Evolutionary conservation across 1,139 yeast species (phyloP).

Genomic region (Blastobotrys buckinghamii): DNA sequence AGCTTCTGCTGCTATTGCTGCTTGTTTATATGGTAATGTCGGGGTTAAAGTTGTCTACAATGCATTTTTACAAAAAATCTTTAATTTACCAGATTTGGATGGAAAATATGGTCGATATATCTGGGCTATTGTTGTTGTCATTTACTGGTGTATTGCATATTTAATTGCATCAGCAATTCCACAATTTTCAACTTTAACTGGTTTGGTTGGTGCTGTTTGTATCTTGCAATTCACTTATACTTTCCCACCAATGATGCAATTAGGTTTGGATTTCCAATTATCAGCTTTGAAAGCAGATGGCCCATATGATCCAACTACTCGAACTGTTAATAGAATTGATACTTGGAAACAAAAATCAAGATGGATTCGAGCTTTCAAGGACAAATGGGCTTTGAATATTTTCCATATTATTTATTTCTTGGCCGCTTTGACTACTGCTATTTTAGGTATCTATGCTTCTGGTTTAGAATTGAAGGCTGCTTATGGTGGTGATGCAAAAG

Average conservation of each 20-base stretch:
- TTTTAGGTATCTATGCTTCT: constrained; percentile 35
- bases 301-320: constrained; percentile 31
- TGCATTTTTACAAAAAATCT: constrained; percentile 33
- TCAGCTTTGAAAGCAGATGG: constrained; percentile 35
- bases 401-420: constrained; percentile 32
- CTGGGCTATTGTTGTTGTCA: constrained; percentile 35
- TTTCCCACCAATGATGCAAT: constrained; percentile 38
- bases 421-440: constrained; percentile 37
- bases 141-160: constrained; percentile 42
- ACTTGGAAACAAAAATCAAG: constrained; percentile 33
- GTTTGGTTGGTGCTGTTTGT: constrained; percentile 48
- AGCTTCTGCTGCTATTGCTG: constrained; percentile 40
- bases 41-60: constrained; percentile 41
- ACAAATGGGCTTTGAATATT: constrained; percentile 22
- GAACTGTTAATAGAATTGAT: constrained; percentile 31
- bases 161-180: constrained; percentile 51
- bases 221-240: constrained; percentile 44
- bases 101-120: constrained; percentile 32
- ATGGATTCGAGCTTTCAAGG: constrained; percentile 32
- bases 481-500: constrained; percentile 10
- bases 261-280: constrained; percentile 34
- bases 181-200: constrained; percentile 43
- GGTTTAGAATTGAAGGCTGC: constrained; percentile 17
- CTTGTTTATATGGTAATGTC: constrained; percentile 41
- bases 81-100: constrained; percentile 32